Evolutionary conservation across 768 basidiomycete species (phyloP), one percentile per base, ranked within the genome.

Genomic region (Amanita subjunquillea): DNA sequence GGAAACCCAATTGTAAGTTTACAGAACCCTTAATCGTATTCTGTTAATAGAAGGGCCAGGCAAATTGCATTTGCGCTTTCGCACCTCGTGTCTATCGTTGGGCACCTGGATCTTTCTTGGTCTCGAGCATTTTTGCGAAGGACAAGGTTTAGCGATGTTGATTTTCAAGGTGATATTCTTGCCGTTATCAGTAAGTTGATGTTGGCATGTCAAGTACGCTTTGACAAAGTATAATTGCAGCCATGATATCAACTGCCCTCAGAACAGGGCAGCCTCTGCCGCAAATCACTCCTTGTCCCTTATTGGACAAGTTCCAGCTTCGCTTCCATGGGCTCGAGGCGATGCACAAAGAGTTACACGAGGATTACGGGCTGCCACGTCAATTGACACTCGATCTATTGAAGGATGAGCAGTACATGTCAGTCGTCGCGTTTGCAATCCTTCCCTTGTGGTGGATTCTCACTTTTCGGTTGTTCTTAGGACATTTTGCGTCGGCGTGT

Each of bases 91-190:
- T 87, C 86, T 6, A 78, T 88, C 10, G 67, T 89, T 7, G 77
- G 80, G 41, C 78, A 83, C 55, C 71, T 93, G 46, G 85, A 91
- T 45, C 80, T 81, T 2, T 73, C 80, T 9, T 94, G 91, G 91
- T 73, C 83, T 1, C 72, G 74, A 9, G 90, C 90, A 0, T 81
- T 92, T 56, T 72, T 93, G 15, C 76, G 77, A 17, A 70, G 90
- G 30, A 87, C 88, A 0, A 73, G 87, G 9, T 77, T 94, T 54
- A 69, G 83, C 34, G 89, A 93, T 61, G 73, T 83, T 0, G 80
- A 83, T 56, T 93, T 93, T 58, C 82, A 92, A 56, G 91, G 91
- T 1, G 90, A 92, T 52, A 73, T 91, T 6, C 72, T 93, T 3
- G 86, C 90, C 8, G 86, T 92, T 6, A 81, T 92, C 54, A 84